phyloP scores from a whole-genome alignment of 345 rosid species.

The Rhizophora mangle region DNA sequence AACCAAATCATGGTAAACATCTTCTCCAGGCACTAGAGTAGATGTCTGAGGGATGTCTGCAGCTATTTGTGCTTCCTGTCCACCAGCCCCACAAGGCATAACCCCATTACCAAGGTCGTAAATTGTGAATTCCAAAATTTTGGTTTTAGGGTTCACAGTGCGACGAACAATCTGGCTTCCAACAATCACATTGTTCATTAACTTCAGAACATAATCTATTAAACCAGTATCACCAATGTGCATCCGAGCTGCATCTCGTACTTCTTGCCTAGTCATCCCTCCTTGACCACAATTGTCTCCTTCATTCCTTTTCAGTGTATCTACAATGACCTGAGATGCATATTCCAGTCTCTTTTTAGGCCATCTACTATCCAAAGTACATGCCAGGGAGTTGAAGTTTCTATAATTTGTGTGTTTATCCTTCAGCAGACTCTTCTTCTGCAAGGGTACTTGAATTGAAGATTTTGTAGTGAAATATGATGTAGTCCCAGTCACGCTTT shows the following conservation, averaged over 20 bases:
- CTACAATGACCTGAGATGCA: conserved; percentile 78
- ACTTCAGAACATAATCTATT: conserved; percentile 77
- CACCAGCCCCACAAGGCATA: conserved; percentile 1
- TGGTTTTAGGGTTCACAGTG: conserved; percentile 51
- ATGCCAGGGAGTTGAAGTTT: conserved; percentile 42
- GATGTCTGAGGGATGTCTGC: conserved; percentile 19
- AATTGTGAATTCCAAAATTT: conserved; percentile 71
- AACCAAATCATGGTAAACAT: conserved; percentile 53
- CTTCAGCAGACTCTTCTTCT: conserved; percentile 32
- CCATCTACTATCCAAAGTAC: conserved; percentile 75
- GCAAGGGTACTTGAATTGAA: conserved; percentile 17
- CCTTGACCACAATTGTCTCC: conserved; percentile 25
- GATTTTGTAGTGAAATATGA: conserved; percentile 21
- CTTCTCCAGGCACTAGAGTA: conserved; percentile 37
- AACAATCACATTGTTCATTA: conserved; percentile 71
- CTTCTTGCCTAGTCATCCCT: conserved; percentile 85
- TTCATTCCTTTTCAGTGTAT: conserved; percentile 54
- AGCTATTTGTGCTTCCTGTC: conserved; percentile 17
- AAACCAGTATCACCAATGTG: conserved; percentile 91
- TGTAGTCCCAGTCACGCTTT: conserved; percentile 4
- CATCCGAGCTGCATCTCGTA: conserved; percentile 85
- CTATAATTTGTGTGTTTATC: conserved; percentile 39
- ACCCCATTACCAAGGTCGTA: conserved; percentile 37
- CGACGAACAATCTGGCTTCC: conserved; percentile 53
- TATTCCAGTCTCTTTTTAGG: conserved; percentile 66